Evolutionary conservation across 108 stramenopile species (phyloP), one percentile per base, ranked within the genome.

Genomic region (Epithemia pelagica): DNA sequence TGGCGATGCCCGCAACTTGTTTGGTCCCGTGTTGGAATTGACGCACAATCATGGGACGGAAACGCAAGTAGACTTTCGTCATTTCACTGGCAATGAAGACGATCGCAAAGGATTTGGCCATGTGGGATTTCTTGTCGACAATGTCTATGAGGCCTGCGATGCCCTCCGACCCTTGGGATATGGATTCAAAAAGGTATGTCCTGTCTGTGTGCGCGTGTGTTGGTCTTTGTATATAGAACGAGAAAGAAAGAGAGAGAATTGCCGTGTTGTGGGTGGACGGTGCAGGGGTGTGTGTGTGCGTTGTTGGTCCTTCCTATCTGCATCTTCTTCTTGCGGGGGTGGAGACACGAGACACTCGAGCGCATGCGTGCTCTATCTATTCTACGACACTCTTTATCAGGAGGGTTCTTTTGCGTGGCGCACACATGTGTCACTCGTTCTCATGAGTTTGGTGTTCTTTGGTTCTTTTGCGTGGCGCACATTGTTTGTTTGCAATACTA

Each of bases 41-140:
- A 98, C 97, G 0, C 93, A 96, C 67, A 96, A 96, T 75, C 94
- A 98, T 74, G 97, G 95, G 32, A 91, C 93, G 19, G 95, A 96
- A 75, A 69, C 65, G n/a, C 86, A 95, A 31, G 77, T 76, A 26
- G 74, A 65, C 23, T 91, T 92, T 65, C 60, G 81, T 60, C 93
- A 97, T 70, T 84, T 78, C 66, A 95, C 87, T 74, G 98, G 98
- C 23, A 99, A 99, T 74, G 94, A 96, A 75, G 95, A 96, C 60
- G 95, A 85, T 37, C 81, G 87, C 52, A 87, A 93, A 53, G 98
- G 98, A 31, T 99, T 97, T 83, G 97, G 97, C 23, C 98, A 99
- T 76, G 78, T 99, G 76, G 98, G 95, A 52, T 94, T 98, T 74
- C 71, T 94, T 33, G 94, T 94, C n/a, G 91, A 90, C 66, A 95